Evolutionary conservation across 2,329 filamentous ascomycete species (phyloP).

Genomic region (Cladosporium sp.): DNA sequence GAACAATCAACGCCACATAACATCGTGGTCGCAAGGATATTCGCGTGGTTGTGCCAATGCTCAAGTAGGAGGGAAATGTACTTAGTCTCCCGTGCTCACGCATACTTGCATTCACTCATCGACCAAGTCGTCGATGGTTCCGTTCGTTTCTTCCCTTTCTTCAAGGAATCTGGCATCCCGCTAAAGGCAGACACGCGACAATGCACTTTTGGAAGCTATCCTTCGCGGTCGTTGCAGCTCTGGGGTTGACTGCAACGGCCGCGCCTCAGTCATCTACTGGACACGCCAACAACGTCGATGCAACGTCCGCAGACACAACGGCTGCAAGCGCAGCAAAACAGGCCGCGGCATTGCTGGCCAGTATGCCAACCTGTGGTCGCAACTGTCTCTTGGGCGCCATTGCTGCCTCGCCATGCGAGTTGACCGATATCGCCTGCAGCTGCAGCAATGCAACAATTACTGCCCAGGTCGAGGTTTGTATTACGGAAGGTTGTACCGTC

Average conservation of each 20-base stretch:
- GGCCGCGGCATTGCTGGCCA: not conserved
- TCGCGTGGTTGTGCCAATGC: not conserved
- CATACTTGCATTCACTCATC: not conserved
- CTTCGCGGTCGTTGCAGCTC: not conserved
- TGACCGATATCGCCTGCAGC: conserved; percentile 19
- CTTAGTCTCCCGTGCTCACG: not conserved
- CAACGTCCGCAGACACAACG: not conserved
- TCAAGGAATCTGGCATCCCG: not conserved
- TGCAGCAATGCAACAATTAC: conserved; percentile 17
- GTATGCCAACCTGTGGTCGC: conserved; percentile 11
- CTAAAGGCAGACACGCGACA: not conserved
- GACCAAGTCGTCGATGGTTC: not conserved
- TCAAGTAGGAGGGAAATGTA: not conserved
- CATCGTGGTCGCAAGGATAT: not conserved
- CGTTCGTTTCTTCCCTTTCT: not conserved
- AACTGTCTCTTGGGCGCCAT: conserved; percentile 16
- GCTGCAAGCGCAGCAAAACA: not conserved
- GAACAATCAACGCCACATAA: not conserved
- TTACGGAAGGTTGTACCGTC: conserved; percentile 7
- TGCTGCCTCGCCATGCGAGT: conserved; percentile 17
- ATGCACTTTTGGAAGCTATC: not conserved
- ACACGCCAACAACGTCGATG: not conserved
- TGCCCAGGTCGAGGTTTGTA: conserved; percentile 11
- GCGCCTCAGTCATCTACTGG: not conserved
- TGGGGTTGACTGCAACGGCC: not conserved